Evolutionary conservation across 2,329 filamentous ascomycete genomes (phyloP), one percentile per base, ranked within the genome.

Genomic region (Aureobasidium sp.): DNA sequence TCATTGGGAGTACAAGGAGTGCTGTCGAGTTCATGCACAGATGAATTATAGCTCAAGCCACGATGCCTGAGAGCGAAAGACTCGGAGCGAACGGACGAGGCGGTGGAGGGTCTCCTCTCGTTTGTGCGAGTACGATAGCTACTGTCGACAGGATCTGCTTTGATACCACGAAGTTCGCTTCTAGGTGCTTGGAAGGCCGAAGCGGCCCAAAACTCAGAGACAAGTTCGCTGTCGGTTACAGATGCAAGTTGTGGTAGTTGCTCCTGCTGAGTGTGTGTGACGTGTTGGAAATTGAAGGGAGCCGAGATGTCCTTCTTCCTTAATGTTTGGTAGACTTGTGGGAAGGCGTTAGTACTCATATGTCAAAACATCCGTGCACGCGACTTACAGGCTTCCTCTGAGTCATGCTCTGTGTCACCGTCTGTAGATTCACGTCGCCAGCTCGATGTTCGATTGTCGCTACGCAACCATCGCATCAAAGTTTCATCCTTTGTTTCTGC

Each of bases 251-350:
- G 74, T 37, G 80, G 76, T 61, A 85, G 78, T 61, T 86, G 80
- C 29, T 79, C 72, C 30, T 80, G 78, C 61, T 79, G 79, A 30
- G 83, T 83, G 68, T 86, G 83, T 39, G 82, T 83, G 58, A 87
- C 71, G 67, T 86, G 84, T 64, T 86, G 83, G 68, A 87, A 87
- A 66, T 85, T 82, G 70, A 84, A 87, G 1, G 84, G 84, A 62
- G 79, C 79, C 0, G 84, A 87, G 58, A 86, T 86, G 62, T 75
- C 74, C 45, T 72, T 73, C 69, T 81, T 82, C 59, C 67, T 69
- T 13, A 69, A 65, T 53, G 71, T 60, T 44, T 59, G 53, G 58
- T 59, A 58, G 62, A 59, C 57, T 49, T 50, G 57, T 39, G 29
- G 44, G 32, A n/a, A 48, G 32, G 44, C 57, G 47, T 59, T 50